A percentile compares a stretch with the other conserved stretches of the same genome.
phyloP scores from a whole-genome alignment of 495 filamentous ascomycete species.

The Sphaerosporella brunnea region DNA sequence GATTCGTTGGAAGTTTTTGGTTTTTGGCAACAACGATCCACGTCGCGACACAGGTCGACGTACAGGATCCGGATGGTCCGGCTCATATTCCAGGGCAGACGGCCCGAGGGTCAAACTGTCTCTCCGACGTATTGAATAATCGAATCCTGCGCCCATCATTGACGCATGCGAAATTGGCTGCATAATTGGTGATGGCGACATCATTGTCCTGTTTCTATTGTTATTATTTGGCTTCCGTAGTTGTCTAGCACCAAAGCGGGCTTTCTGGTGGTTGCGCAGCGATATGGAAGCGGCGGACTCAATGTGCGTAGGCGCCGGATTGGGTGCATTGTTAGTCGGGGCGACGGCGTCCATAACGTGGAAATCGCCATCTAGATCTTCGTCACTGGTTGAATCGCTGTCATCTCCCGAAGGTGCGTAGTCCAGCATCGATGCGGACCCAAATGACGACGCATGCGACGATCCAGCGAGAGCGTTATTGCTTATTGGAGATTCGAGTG shows the following conservation, averaged over 20 bases:
- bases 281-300: conserved; percentile 24
- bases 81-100: conserved; percentile 45
- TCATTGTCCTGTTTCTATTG: neutral
- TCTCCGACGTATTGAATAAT: conserved; percentile 38
- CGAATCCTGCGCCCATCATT: neutral
- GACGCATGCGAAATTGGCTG: neutral
- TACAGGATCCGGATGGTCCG: conserved; percentile 35
- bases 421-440: conserved; percentile 28
- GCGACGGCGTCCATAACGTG: conserved; percentile 7
- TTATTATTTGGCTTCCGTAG: neutral
- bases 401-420: conserved; percentile 24
- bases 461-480: conserved; percentile 30
- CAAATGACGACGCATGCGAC: conserved; percentile 28
- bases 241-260: conserved; percentile 10
- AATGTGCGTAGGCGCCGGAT: conserved; percentile 9
- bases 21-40: conserved; percentile 87
- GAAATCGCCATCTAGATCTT: conserved; percentile 18
- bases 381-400: conserved; percentile 20
- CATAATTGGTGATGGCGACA: conserved; percentile 2
- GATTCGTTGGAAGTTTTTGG: conserved; percentile 84
- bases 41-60: conserved; percentile 61
- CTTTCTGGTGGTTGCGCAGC: conserved; percentile 24
- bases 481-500: conserved; percentile 26
- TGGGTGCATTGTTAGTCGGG: conserved; percentile 3
- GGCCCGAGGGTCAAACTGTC: conserved; percentile 78